A percentile compares a stretch with the other conserved stretches of the same genome.
phyloP scores from a whole-genome alignment of 2,329 filamentous ascomycete species.

The Calonectria hawksworthii region DNA sequence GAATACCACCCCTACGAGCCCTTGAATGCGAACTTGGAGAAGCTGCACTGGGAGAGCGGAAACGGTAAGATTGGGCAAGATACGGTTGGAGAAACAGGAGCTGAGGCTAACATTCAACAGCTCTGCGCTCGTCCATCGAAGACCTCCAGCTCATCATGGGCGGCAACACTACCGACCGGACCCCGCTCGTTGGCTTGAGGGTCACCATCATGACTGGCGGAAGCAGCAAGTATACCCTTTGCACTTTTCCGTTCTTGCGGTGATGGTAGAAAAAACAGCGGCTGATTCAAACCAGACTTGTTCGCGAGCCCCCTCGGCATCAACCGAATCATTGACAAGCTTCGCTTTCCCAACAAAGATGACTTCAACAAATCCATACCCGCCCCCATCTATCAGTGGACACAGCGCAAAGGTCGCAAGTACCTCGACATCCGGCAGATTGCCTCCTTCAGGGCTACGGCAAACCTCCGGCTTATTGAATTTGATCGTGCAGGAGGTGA shows the following conservation, averaged over 20 bases:
- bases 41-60: neutral
- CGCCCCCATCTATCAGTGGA: neutral
- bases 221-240: neutral
- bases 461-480: neutral
- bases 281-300: neutral
- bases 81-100: too few species aligned
- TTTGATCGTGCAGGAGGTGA: neutral
- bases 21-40: neutral
- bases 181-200: neutral
- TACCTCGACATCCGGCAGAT: neutral
- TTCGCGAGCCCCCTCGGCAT: conserved; percentile 16
- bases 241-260: neutral
- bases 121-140: conserved; percentile 13
- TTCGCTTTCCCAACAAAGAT: neutral
- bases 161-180: neutral
- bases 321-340: neutral
- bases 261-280: neutral
- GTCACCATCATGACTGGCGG: conserved; percentile 17
- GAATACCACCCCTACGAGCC: neutral
- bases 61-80: conserved; percentile 6
- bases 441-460: neutral
- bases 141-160: neutral
- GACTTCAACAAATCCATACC: neutral
- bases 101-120: neutral
- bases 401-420: neutral